A percentile compares a stretch with the other conserved stretches of the same genome.
phyloP scores from a whole-genome alignment of 164 flowering plant genomes.

The Litsea cubeba region DNA sequence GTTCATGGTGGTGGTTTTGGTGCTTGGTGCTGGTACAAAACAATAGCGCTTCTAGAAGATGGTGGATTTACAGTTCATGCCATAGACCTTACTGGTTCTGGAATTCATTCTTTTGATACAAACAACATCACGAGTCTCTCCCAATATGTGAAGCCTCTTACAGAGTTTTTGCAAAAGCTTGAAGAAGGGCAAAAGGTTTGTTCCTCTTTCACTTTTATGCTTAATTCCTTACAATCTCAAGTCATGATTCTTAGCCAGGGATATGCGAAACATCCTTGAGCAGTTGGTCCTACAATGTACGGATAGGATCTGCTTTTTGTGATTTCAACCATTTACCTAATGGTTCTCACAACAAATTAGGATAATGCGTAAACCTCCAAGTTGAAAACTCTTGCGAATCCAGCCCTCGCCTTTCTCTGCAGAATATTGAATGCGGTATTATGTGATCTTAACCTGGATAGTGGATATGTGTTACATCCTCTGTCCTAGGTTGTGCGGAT shows the following conservation, averaged over 20 bases:
- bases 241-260: not conserved
- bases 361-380: too few species aligned
- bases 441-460: too few species aligned
- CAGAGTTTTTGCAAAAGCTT: constrained; percentile 61
- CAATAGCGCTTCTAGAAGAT: constrained; percentile 83
- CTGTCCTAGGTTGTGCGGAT: too few species aligned
- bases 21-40: constrained; percentile 99
- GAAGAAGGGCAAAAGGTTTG: constrained; percentile 70
- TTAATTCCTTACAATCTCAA: not conserved
- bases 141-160: constrained; percentile 81
- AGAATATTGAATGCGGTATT: not conserved
- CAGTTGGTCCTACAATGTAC: not conserved
- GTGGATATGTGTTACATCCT: too few species aligned
- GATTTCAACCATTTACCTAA: not conserved
- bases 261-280: not conserved
- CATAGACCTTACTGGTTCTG: constrained; percentile 84
- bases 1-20: constrained; percentile 99
- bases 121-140: constrained; percentile 71
- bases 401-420: not conserved
- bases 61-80: constrained; percentile 83
- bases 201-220: constrained; percentile 8
- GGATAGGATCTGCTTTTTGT: not conserved
- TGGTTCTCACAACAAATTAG: not conserved
- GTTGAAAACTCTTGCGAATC: not conserved
- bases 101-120: constrained; percentile 71